These are phyloP conservation scores for Magnusiomyces magnusii DNA, from an alignment of 1,139 yeast genomes.

Conservation along the genomic window DNA sequence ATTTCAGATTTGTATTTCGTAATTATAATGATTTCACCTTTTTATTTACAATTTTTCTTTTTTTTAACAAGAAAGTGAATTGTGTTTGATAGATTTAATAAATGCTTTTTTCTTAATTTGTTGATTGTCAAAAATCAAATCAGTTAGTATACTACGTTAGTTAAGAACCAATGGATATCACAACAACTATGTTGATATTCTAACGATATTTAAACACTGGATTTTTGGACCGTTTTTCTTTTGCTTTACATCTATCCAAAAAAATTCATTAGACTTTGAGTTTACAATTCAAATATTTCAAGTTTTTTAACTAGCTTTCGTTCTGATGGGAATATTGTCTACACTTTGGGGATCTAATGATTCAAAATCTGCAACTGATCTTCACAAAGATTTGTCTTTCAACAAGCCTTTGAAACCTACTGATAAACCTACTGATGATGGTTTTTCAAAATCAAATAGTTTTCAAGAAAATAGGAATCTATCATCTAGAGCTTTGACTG, in stretches of 20 bases:
- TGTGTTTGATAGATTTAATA: neutral
- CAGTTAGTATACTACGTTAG: neutral
- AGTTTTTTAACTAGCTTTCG: too few relatives aligned
- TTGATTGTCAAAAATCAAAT: neutral
- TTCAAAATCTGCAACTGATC: neutral
- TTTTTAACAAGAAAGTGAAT: neutral
- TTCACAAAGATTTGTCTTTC: neutral
- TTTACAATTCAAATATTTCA: neutral
- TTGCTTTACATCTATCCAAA: neutral
- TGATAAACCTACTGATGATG: neutral
- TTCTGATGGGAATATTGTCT: neutral
- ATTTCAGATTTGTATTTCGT: neutral
- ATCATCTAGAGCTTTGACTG: neutral
- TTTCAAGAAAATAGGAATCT: neutral
- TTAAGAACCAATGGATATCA: too few relatives aligned
- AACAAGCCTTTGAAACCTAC: neutral
- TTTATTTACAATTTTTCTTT: neutral
- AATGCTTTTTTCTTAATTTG: too few relatives aligned
- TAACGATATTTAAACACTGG: neutral
- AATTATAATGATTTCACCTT: neutral
- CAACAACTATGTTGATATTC: neutral
- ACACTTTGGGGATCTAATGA: neutral
- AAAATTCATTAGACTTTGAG: too few relatives aligned
- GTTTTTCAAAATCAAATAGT: too few relatives aligned
- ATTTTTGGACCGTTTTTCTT: too few relatives aligned